Conservation (phyloP, 2,329 filamentous ascomycete genomes). For the Apiospora sp. region DNA sequence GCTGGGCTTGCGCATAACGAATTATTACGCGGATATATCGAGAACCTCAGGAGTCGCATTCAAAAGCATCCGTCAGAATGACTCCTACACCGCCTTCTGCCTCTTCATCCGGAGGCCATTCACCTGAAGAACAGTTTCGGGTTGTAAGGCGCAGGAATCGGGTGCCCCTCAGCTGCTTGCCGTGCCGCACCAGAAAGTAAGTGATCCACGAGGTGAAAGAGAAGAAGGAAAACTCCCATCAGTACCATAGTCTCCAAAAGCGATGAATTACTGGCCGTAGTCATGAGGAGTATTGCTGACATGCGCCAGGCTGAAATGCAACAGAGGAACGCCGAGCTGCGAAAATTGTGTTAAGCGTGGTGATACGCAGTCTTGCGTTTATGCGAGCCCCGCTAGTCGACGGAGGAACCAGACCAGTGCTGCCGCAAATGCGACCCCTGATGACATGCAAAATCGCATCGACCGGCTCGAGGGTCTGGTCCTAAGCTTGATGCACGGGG, state of each 20-base stretch:
- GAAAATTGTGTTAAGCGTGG: slow-evolving; percentile 88
- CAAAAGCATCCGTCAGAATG: slow-evolving; percentile 57
- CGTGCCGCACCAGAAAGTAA: slow-evolving; percentile 91
- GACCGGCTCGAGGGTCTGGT: slow-evolving; percentile 93
- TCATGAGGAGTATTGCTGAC: slow-evolving; percentile 33
- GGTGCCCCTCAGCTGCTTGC: slow-evolving; percentile 88
- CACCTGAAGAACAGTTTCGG: slow-evolving; percentile 85
- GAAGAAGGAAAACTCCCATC: background rate
- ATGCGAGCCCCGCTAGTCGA: slow-evolving; percentile 74
- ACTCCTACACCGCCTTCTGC: slow-evolving; percentile 81
- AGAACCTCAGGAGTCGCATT: background rate
- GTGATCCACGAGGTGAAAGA: slow-evolving; percentile 39
- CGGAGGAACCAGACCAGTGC: slow-evolving; percentile 73
- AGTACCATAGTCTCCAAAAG: background rate
- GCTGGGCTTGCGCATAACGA: background rate
- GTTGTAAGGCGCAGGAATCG: slow-evolving; percentile 92
- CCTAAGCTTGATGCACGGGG: slow-evolving; percentile 91
- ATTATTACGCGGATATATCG: background rate
- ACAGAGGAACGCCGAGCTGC: slow-evolving; percentile 87
- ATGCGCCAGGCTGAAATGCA: slow-evolving; percentile 74
- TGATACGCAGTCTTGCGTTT: slow-evolving; percentile 82
- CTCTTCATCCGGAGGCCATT: slow-evolving; percentile 78
- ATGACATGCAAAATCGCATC: slow-evolving; percentile 99
- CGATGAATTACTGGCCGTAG: slow-evolving; percentile 26
- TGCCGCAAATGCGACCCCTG: slow-evolving; percentile 69